Evolutionary conservation across 2,329 filamentous ascomycete species (phyloP), one percentile per base, ranked within the genome.

Genomic region (Cordyceps cicadae): DNA sequence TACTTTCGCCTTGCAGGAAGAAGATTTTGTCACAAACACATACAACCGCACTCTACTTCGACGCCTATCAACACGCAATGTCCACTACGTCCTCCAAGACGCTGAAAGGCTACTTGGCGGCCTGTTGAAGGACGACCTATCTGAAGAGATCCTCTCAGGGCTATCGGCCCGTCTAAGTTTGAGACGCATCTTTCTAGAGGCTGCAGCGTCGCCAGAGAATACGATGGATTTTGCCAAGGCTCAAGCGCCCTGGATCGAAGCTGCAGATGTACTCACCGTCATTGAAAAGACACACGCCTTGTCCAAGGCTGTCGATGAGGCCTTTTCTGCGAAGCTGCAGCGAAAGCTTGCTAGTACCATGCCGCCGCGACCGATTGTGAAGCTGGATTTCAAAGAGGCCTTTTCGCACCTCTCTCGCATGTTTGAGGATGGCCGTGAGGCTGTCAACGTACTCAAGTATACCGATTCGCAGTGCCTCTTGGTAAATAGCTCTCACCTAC

Each of bases 21-120:
- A 99, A 74, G 94, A 99, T 69, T 97, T 99, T 70, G 90, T 95
- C 21, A 92, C 91, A 7, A 92, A 96, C 71, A 89, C 92, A 0
- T 97, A 94, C 70, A 88, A 92, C 66, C 84, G 92, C 43, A 85
- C 84, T 14, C 77, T 99, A 0, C 79, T 97, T 7, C 84, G 86
- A 29, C 75, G 81, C 15, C 79, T 93, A 61, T 77, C 83, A 17
- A 73, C 79, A 2, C 75, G 79, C 5, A 77, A 81, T n/a, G 79
- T 91, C 26, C 75, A 80, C 48, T 72, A 76, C 9, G 71, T 81
- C 29, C 72, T 91, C 21, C 72, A 80, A 26, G 75, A 81, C 39
- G 85, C 86, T 5, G 72, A 81, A n/a, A 70, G 71, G 14, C 75
- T 84, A 63, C 67, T 90, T 0, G 72, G 77, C 48, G 72, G 77